Base-by-base conservation (phyloP, 495 filamentous ascomycete genomes). In the Entonaema liquescens region DNA sequence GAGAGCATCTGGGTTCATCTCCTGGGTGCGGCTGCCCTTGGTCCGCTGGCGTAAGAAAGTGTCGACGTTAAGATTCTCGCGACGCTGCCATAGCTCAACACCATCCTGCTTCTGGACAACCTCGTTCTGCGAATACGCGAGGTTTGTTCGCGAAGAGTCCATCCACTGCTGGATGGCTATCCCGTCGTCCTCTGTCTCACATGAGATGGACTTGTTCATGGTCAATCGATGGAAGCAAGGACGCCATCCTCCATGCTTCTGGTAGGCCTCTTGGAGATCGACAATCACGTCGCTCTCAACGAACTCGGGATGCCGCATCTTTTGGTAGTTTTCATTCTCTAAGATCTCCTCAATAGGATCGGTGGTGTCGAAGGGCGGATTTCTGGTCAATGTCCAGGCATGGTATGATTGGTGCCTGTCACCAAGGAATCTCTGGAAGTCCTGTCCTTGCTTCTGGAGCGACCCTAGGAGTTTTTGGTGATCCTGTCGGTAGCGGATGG, bases 401-500 rank as follows among this genome's bases (percentile, higher is more conserved):
- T 80, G 78, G 63, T 85, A 85, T 1, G 70, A 69, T 56, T 78
- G 71, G 47, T 85, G 83, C 12, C 76, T 83, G 36, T 83, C 84
- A 1, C 84, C 83, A 35, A 81, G 80, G 44, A 86, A 82, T 12
- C 68, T 72, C 59, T 84, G 80, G 70, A 82, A 88, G 5, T 65
- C 55, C 47, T 75, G 80, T 11, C 84, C 85, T n/a, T 81, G 79
- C 26, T 79, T 68, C 15, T 84, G 77, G 38, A 88, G 65, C 0
- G 76, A 58, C 21, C 76, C 66, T 19, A 72, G 58, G 11, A 86
- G 65, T 2, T 76, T 79, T 7, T 83, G 71, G 49, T 80, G 72
- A 12, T 87, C 78, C 3, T 76, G 50, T 66, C 89, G 88, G 62
- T 84, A 89, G 5, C 81, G 78, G 1, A 91, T 70, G 0, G 91